phyloP scores from a whole-genome alignment of 164 flowering plant genomes.

The Liriodendron chinense region DNA sequence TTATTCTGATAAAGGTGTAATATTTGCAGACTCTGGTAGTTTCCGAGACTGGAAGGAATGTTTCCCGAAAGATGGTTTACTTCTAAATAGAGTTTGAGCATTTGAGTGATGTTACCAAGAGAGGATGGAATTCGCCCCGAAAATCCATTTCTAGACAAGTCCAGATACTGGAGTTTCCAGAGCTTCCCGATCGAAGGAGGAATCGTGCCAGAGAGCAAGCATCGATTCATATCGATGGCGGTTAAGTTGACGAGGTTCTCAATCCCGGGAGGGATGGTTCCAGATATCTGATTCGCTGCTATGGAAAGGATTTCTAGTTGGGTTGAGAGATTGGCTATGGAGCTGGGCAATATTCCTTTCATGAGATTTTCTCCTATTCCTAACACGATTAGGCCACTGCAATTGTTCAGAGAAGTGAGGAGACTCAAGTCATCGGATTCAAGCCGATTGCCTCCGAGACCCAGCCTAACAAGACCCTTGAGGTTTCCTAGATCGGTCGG shows the following conservation, averaged over 20 bases:
- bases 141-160: slow-evolving; percentile 10
- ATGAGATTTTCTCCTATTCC: slow-evolving; percentile 2
- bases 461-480: neutral
- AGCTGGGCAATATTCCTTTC: slow-evolving; percentile 23
- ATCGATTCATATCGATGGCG: neutral
- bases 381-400: slow-evolving; percentile 9
- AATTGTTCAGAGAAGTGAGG: slow-evolving; percentile 23
- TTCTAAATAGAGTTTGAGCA: neutral
- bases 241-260: slow-evolving; percentile 22
- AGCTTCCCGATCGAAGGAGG: slow-evolving; percentile 26
- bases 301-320: neutral
- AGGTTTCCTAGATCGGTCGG: slow-evolving; percentile 3
- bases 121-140: slow-evolving; percentile 26
- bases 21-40: slow-evolving; percentile 5
- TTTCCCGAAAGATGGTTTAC: slow-evolving; percentile 20
- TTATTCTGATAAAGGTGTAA: slow-evolving; percentile 20
- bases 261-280: slow-evolving; percentile 15
- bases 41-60: slow-evolving; percentile 30
- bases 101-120: slow-evolving; percentile 22
- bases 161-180: slow-evolving; percentile 4
- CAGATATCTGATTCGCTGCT: slow-evolving; percentile 10
- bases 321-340: slow-evolving; percentile 24
- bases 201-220: slow-evolving; percentile 21
- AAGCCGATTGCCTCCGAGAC: slow-evolving; percentile 7
- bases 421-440: slow-evolving; percentile 19